phyloP scores from a whole-genome alignment of 2,329 filamentous ascomycete species.

The Septoria petroselini region DNA sequence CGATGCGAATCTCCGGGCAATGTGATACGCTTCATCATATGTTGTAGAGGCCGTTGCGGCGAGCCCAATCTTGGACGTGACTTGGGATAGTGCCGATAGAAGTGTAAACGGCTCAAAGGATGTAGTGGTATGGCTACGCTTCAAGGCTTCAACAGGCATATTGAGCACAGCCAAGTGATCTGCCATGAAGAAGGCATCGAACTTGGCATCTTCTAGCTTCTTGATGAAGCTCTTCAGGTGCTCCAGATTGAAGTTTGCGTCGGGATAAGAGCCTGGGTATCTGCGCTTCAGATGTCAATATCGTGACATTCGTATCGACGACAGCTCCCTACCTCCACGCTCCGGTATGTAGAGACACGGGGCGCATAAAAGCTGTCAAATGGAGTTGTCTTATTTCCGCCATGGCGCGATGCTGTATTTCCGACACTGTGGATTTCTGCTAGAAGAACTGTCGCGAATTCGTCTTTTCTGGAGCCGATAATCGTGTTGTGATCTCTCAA shows the following conservation, averaged over 20 bases:
- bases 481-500: no score
- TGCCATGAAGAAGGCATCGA: constrained; percentile 53
- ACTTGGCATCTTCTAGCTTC: constrained; percentile 50
- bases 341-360: constrained; percentile 57
- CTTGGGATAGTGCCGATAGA: constrained; percentile 47
- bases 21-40: constrained; percentile 39
- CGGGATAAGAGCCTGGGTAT: constrained; percentile 54
- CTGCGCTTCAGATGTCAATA: constrained; percentile 25
- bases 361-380: constrained; percentile 44
- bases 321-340: constrained; percentile 18
- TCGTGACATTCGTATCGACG: not conserved
- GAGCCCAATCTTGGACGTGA: constrained; percentile 44
- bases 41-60: constrained; percentile 41
- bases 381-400: constrained; percentile 43
- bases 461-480: no score
- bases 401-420: constrained; percentile 1
- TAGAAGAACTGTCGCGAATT: no score
- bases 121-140: constrained; percentile 57
- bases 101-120: constrained; percentile 51
- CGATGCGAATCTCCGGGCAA: constrained; percentile 40
- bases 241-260: constrained; percentile 57
- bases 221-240: constrained; percentile 55
- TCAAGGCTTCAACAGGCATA: constrained; percentile 54
- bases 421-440: no score
- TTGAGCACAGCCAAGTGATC: constrained; percentile 43